These are phyloP conservation scores for Leishmania braziliensis DNA, from an alignment of 208 protist species.

Conservation along the genomic window DNA sequence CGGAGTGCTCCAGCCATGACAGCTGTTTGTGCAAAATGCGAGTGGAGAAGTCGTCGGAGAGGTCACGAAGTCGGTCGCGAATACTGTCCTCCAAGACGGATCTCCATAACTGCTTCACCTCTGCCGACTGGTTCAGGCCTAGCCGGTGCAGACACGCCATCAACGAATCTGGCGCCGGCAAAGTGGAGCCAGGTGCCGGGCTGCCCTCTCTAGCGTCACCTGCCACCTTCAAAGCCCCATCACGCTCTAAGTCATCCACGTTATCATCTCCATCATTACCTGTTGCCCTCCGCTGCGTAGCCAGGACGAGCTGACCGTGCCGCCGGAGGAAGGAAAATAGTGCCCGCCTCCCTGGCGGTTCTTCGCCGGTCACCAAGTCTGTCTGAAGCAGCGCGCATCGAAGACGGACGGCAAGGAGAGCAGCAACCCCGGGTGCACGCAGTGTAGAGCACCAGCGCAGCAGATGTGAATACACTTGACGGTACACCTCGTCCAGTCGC, in stretches of 20 bases:
- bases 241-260: background rate
- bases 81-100: conserved; percentile 60
- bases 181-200: background rate
- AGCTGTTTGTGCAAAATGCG: conserved; percentile 53
- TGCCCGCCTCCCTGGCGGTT: conserved; percentile 44
- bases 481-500: conserved; percentile 39
- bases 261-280: background rate
- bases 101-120: conserved; percentile 66
- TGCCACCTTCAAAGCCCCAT: background rate
- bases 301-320: conserved; percentile 35
- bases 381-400: conserved; percentile 66
- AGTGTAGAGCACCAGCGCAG: conserved; percentile 58
- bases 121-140: conserved; percentile 54
- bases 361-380: conserved; percentile 65
- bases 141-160: conserved; percentile 65
- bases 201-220: background rate
- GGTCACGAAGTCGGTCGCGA: conserved; percentile 36
- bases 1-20: conserved; percentile 65
- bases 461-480: conserved; percentile 33
- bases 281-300: background rate
- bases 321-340: conserved; percentile 56
- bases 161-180: conserved; percentile 34
- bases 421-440: conserved; percentile 28
- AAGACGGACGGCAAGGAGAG: conserved; percentile 47
- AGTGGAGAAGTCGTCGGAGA: conserved; percentile 74